Percentiles rank a stretch among this genome's conserved stretches.
Conservation (phyloP, 2,329 filamentous ascomycete genomes). For the Epichloe uncinata region DNA sequence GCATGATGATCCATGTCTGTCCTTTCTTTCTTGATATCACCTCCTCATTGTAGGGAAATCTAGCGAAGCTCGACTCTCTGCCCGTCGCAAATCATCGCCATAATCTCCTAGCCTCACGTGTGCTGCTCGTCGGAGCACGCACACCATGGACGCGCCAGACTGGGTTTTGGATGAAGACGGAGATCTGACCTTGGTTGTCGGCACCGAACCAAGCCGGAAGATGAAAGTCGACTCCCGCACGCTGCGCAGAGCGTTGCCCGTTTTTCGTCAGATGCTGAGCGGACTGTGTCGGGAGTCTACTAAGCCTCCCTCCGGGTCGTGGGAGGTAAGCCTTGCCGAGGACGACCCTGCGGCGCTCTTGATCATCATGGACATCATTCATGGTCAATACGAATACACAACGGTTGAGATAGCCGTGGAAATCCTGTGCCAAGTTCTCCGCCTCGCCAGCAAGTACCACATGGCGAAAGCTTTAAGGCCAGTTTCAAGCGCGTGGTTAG, state of each 20-base stretch:
- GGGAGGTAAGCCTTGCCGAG: constrained; percentile 4
- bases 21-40: too few relatives aligned
- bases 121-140: too few relatives aligned
- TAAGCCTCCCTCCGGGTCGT: not conserved
- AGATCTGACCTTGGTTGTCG: not conserved
- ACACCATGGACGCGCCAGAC: not conserved
- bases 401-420: not conserved
- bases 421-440: not conserved
- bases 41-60: too few relatives aligned
- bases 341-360: not conserved
- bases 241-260: not conserved
- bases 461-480: constrained; percentile 7
- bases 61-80: too few relatives aligned
- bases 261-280: constrained; percentile 6
- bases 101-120: too few relatives aligned
- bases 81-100: too few relatives aligned
- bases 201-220: not conserved
- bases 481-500: not conserved
- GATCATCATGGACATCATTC: constrained; percentile 4
- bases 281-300: constrained; percentile 1
- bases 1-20: too few relatives aligned
- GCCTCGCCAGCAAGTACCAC: constrained; percentile 9
- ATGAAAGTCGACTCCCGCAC: constrained; percentile 4
- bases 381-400: constrained; percentile 2
- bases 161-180: not conserved